Base-by-base conservation (phyloP, 192 early-diverging fungal genomes). In the Umbelopsis vinacea region DNA sequence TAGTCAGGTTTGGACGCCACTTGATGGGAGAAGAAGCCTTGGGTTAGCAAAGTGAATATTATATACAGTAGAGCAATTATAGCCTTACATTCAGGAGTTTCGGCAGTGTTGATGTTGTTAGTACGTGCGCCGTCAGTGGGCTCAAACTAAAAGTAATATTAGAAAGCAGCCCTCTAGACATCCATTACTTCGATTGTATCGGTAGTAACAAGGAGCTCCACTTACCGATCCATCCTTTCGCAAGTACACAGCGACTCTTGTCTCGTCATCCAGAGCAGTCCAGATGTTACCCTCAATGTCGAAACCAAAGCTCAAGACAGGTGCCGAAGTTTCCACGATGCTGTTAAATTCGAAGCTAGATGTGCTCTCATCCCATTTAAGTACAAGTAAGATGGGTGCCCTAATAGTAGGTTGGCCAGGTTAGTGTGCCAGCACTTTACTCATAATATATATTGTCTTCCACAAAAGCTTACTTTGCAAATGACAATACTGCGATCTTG, bases 381-480 rank as follows among this genome's bases (percentile, higher is more conserved):
- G 66, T 0, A 78, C 35, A 46, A 78, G 35, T 7, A 78, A 38
- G 4, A 69, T 69, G 11, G 71, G 37, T 6, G 69, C 40, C 40
- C 74, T 76, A 47, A 7, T 2, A 4, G 0, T 54, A 1, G 26
- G 33, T 14, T 14, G 6, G 33, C 7, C 4, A 19, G 0, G 14
- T 4, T 37, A 63, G 4, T 19, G 12, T 15, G 3, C 6, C 57
- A 63, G 4, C 15, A 4, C 10, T 14, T 14, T 8, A 29, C 29
- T 29, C 29, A 2, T 29, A 3, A 29, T 29, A 29, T 29, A 29
- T 29, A 3, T 29, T 2, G 29, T 2, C 29, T 29, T 29, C 29
- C 29, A 29, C 29, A 43, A 6, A 40, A 11, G 26, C 43, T 71
- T 76, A 76, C 74, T 72, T 77, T 55, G 76, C 69, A 71, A 78